Evolutionary conservation across 805 yeast genomes (phyloP), one percentile per base, ranked within the genome.

Genomic region (Kodamaea jinghongensis): DNA sequence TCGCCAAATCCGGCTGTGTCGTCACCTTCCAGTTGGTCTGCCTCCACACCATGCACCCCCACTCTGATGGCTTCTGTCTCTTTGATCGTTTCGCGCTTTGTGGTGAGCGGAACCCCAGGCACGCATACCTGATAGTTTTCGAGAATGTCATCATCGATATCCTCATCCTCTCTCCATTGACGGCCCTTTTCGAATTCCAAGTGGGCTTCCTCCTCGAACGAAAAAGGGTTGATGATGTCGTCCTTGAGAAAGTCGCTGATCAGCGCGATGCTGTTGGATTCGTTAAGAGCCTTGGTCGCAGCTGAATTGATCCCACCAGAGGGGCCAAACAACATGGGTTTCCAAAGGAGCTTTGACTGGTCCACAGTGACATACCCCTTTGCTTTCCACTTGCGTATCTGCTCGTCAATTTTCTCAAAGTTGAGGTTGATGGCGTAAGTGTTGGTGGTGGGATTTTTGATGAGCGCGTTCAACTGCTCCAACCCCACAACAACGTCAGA

Each of bases 401-500:
- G 64, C 10, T 48, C 40, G 17, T 72, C 60, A 4, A 86, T 66
- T 9, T 54, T 48, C 1, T 53, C 51, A 20, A 76, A 44, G 46
- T 84, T 74, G 6, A 86, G 61, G 7, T 65, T 66, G 3, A 87
- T 66, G 0, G 75, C 79, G 58, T 78, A 87, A 17, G 54, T 55
- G 12, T 68, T 67, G 1, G 75, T 67, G 0, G 39, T 42, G 2
- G 73, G 68, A 41, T 77, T 70, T 25, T 71, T 63, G 1, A 77
- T 63, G 15, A 93, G 64, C 6, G 83, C 79, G 17, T 78, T 71
- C 20, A 91, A 61, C 42, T 81, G 83, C 58, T 93, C 99, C 15
- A 93, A 65, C 0, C 95, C 96, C 33, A 85, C 86, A 4, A 91
- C 73, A 0, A 90, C 88, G 61, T 93, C 98, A 10, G 91, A 83